A percentile compares a stretch with the other conserved stretches of the same genome.
phyloP scores from a whole-genome alignment of 2,329 filamentous ascomycete species.

The Thermoascus crustaceus region DNA sequence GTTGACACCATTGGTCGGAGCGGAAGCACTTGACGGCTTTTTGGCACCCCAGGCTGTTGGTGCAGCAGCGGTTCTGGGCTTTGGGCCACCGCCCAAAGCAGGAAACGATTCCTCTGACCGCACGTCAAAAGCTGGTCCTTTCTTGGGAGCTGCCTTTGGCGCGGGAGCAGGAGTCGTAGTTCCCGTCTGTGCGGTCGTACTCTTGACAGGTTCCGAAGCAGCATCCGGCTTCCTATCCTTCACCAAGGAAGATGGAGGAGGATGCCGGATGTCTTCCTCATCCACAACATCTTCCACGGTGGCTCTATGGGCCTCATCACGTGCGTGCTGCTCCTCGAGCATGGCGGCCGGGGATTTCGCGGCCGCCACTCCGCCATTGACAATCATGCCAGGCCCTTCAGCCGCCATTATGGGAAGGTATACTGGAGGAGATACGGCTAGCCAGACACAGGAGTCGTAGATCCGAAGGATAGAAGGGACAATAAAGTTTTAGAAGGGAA shows the following conservation, averaged over 20 bases:
- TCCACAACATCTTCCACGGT: slow-evolving; percentile 76
- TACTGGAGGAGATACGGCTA: no score
- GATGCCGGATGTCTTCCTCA: slow-evolving; percentile 61
- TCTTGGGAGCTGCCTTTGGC: slow-evolving; percentile 33
- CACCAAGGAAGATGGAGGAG: slow-evolving; percentile 41
- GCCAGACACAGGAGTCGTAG: no score
- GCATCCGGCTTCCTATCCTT: slow-evolving; percentile 12
- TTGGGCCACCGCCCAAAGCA: slow-evolving; percentile 66
- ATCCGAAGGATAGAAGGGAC: no score
- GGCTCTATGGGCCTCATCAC: slow-evolving; percentile 48
- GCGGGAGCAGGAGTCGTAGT: slow-evolving; percentile 29
- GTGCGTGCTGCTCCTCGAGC: slow-evolving; percentile 46
- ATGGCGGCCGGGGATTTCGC: slow-evolving; percentile 44
- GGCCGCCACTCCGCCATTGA: slow-evolving; percentile 21
- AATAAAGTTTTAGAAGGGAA: no score
- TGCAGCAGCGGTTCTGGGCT: slow-evolving; percentile 54
- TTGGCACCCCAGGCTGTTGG: slow-evolving; percentile 72
- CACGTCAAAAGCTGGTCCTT: slow-evolving; percentile 58
- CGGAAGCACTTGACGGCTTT: slow-evolving; percentile 33
- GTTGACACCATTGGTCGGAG: slow-evolving; percentile 44
- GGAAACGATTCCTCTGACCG: slow-evolving; percentile 89
- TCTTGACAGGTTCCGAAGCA: background rate
- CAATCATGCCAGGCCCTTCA: slow-evolving; percentile 20
- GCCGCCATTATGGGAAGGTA: slow-evolving; percentile 26
- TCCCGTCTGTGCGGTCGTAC: background rate